Percentiles rank a stretch among this genome's conserved stretches.
phyloP scores from a whole-genome alignment of 129 eudicot genomes.

The Flaveria brownii region DNA sequence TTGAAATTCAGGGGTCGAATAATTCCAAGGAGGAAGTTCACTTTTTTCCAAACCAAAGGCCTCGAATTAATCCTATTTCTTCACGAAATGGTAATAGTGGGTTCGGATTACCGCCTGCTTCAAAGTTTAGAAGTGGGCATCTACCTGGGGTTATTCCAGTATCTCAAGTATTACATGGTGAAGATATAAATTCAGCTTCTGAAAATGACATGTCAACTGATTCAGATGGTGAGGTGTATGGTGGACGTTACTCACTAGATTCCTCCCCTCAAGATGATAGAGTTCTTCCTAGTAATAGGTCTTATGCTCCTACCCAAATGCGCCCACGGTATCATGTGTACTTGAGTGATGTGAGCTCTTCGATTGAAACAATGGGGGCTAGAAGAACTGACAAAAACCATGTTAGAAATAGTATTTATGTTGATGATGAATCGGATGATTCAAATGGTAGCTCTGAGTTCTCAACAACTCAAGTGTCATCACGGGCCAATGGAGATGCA shows the following conservation, averaged over 20 bases:
- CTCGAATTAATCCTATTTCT: conserved; percentile 46
- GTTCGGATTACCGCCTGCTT: conserved; percentile 70
- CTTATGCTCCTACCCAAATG: conserved; percentile 34
- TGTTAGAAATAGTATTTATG: conserved; percentile 42
- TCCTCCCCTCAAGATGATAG: conserved; percentile 73
- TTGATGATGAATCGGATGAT: conserved; percentile 69
- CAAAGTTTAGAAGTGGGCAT: conserved; percentile 67
- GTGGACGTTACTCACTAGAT: conserved; percentile 76
- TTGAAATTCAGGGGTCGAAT: conserved; percentile 56
- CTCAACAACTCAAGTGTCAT: conserved; percentile 51
- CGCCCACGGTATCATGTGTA: conserved; percentile 60
- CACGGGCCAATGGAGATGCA: conserved; percentile 26
- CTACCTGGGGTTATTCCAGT: conserved; percentile 55
- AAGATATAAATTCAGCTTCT: conserved; percentile 49
- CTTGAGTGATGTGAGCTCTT: conserved; percentile 66
- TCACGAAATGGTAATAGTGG: conserved; percentile 45
- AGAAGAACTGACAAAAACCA: conserved; percentile 41
- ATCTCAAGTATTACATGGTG: conserved; percentile 55
- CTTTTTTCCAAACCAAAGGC: conserved; percentile 40
- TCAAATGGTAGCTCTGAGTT: conserved; percentile 74
- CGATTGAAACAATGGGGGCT: conserved; percentile 52
- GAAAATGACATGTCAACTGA: conserved; percentile 67
- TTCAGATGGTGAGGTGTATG: conserved; percentile 64
- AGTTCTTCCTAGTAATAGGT: conserved; percentile 36
- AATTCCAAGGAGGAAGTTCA: conserved; percentile 47